Base-by-base conservation (phyloP, 148 eudicot species). In the Rhododendron kiyosumense region DNA sequence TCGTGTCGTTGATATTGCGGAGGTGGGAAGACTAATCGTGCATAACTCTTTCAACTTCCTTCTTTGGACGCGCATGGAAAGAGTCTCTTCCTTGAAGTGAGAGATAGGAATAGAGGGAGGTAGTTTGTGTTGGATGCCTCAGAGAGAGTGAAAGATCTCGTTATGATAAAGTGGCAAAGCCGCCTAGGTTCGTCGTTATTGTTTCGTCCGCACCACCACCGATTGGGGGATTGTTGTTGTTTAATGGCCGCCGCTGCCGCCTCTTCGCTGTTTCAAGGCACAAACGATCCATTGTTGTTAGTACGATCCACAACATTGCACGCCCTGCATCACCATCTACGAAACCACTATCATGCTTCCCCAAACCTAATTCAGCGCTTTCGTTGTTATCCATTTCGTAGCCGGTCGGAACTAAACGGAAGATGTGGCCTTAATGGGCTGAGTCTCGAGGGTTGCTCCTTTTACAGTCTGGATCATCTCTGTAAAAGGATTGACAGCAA, bases 401-500 rank as follows among this genome's bases (percentile, higher is more conserved):
- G 77, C 5, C 22, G 22, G 57, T 83, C 32, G 41, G n/a, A 18
- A 10, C 75, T n/a, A n/a, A 65, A 83, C 28, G 85, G 85, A 43
- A 83, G 85, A 26, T 26, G 52, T 54, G 61, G 22, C 28, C 20
- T 41, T 74, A 14, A 65, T 84, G 88, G 89, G 82, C 85, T 84
- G 10, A 87, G 20, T 90, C 78, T 88, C 34, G 87, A 84, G 84
- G 78, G 86, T 52, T 89, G 93, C 88, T 87, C 36, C 78, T 63
- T 63, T 63, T 45, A 82, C 81, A 86, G 87, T 85, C 13, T 20
- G n/a, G 65, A 81, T 18, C 11, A 81, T 22, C 65, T 51, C 83
- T 80, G 83, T 18, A 22, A 85, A 81, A 83, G 84, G 61, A 81
- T 83, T 81, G 84, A 43, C 15, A 18, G 69, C 13, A 43, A 41